Percentiles rank a stretch among this genome's conserved stretches.
phyloP scores from a whole-genome alignment of 1,284 basidiomycete genomes.

The Flammula alnicola region DNA sequence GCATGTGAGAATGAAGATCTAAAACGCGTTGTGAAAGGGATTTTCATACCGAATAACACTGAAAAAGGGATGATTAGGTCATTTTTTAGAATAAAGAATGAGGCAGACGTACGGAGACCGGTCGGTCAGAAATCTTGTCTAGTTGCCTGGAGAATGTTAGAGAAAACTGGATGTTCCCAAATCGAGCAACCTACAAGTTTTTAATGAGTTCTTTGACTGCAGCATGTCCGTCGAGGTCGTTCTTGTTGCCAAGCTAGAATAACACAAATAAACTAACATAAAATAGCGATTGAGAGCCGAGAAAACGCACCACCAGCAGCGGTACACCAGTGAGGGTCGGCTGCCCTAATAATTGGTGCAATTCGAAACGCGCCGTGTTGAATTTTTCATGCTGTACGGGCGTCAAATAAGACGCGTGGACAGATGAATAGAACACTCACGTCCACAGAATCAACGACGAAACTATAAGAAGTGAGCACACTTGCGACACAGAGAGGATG shows the following conservation, averaged over 20 bases:
- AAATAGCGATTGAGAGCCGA: background rate
- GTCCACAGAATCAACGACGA: constrained; percentile 89
- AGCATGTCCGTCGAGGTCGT: constrained; percentile 83
- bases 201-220: constrained; percentile 87
- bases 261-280: background rate
- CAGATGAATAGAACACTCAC: constrained; percentile 47
- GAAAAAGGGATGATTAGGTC: constrained; percentile 4
- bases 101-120: constrained; percentile 77
- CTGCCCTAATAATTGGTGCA: constrained; percentile 85
- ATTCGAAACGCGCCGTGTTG: constrained; percentile 86
- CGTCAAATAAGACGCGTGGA: constrained; percentile 1
- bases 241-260: constrained; percentile 91
- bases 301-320: constrained; percentile 74
- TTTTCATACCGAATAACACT: constrained; percentile 80
- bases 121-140: constrained; percentile 81
- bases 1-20: constrained; percentile 22
- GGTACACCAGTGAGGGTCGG: constrained; percentile 81
- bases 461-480: constrained; percentile 53
- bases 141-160: constrained; percentile 59
- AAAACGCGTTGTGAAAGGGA: constrained; percentile 3
- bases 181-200: constrained; percentile 63
- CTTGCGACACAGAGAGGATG: background rate
- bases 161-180: background rate
- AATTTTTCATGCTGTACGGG: constrained; percentile 73
- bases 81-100: constrained; percentile 4